Evolutionary conservation across 192 early-diverging fungal species (phyloP).

Genomic region (Dissophora ornata): DNA sequence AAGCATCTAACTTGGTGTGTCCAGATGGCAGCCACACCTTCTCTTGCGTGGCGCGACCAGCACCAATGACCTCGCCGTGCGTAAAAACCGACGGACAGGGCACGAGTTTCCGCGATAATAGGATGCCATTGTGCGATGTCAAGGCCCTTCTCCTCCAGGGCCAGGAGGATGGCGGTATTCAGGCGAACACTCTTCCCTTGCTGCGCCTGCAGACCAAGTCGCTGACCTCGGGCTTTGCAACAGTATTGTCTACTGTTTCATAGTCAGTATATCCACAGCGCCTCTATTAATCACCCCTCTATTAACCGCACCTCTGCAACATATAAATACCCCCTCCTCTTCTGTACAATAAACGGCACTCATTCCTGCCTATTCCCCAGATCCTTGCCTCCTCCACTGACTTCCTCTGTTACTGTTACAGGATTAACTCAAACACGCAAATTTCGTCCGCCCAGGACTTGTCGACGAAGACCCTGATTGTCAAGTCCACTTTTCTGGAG

Average conservation of each 20-base stretch:
- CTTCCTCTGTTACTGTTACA: too few species aligned
- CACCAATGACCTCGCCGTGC: conserved; percentile 15
- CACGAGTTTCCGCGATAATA: conserved; percentile 21
- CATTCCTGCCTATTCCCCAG: too few species aligned
- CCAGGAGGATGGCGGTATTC: conserved; percentile 14
- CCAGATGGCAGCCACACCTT: conserved; percentile 6
- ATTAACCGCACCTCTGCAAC: too few species aligned
- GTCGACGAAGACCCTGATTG: conserved; percentile 12
- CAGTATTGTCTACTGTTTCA: too few species aligned
- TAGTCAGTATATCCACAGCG: too few species aligned
- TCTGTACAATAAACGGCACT: too few species aligned
- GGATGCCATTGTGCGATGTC: conserved; percentile 16
- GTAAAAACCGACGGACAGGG: conserved; percentile 8
- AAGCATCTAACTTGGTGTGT: conserved; percentile 7
- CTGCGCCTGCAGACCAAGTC: conserved; percentile 6
- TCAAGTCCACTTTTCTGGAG: conserved; percentile 17
- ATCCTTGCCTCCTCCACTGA: too few species aligned
- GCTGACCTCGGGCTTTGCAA: conserved; percentile 13
- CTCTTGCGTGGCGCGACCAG: background rate
- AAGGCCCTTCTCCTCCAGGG: conserved; percentile 4
- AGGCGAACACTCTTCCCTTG: conserved; percentile 14
- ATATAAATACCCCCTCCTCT: too few species aligned
- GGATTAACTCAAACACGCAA: conserved; percentile 9
- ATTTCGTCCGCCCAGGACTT: conserved; percentile 14
- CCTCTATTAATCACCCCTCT: too few species aligned